These are phyloP conservation scores for Cryptosporidium meleagridis DNA, from an alignment of 169 alveolate species.

Conservation along the genomic window DNA sequence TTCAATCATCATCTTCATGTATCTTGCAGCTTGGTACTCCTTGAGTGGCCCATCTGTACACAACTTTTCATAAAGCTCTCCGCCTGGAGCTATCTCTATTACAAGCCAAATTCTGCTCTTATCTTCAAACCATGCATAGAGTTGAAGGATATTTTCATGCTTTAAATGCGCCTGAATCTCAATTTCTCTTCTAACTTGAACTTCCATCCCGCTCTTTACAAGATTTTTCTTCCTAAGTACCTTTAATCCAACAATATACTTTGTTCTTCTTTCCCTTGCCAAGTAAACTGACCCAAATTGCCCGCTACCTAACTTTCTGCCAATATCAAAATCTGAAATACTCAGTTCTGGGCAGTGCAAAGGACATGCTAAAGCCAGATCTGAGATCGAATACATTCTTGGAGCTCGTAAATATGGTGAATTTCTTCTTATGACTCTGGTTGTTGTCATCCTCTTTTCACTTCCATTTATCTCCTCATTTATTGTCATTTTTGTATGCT, in stretches of 20 bases:
- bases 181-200: constrained; percentile 89
- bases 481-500: not conserved
- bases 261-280: constrained; percentile 86
- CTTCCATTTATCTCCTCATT: constrained; percentile 22
- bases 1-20: constrained; percentile 82
- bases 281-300: constrained; percentile 89
- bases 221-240: constrained; percentile 85
- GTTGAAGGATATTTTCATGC: constrained; percentile 87
- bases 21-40: constrained; percentile 86
- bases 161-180: constrained; percentile 90
- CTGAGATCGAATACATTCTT: constrained; percentile 70
- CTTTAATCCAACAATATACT: constrained; percentile 88
- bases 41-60: constrained; percentile 81
- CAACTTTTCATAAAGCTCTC: constrained; percentile 86
- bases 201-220: constrained; percentile 82
- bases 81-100: constrained; percentile 92
- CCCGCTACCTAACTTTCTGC: constrained; percentile 87
- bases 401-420: constrained; percentile 73
- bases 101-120: constrained; percentile 89
- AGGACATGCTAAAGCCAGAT: constrained; percentile 68
- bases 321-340: constrained; percentile 85
- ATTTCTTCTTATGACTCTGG: constrained; percentile 55
- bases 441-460: constrained; percentile 51
- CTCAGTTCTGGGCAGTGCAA: constrained; percentile 74
- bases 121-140: constrained; percentile 92